Base-by-base conservation (phyloP, 1,284 basidiomycete genomes). In the Apiotrichum sp. region DNA sequence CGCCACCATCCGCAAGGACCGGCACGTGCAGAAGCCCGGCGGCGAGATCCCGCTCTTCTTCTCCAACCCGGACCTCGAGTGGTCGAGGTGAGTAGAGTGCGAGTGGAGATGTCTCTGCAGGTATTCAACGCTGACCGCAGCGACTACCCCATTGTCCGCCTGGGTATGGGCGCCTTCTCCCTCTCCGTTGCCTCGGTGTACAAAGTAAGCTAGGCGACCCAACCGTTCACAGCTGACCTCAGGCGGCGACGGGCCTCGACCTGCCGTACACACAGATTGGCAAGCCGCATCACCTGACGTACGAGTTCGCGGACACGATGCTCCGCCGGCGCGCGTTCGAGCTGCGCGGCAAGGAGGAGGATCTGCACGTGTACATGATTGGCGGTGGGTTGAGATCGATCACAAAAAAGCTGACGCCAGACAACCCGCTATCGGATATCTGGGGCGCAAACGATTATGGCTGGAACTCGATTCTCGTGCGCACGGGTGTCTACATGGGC, bases 111-210 rank as follows among this genome's bases (percentile, higher is more conserved):
- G n/a, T n/a, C n/a, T n/a, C n/a, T n/a, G n/a, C n/a, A n/a, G n/a
- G n/a, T n/a, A n/a, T n/a, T n/a, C n/a, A n/a, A n/a, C n/a, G 22
- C 48, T 51, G 35, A 48, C 49, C 0, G 0, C 67, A 87, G 87
- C 40, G 87, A 92, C 64, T 97, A 91, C 71, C 78, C 82, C 22
- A 79, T 83, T 36, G 84, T 89, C 6, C 79, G 95, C 47, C 80
- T 95, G 36, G 95, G 92, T 0, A 92, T 96, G 76, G 95, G 95
- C 14, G 91, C 87, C 1, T 96, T 98, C 78, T 85, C 85, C 62
- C 81, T 84, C 55, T 88, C 89, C 2, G 86, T 93, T 58, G 86
- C 89, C 66, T 83, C 84, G 3, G 84, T 93, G 13, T 89, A 86
- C 77, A 86, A 86, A 80, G 48, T 50, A 31, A 1, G 48, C 11